Base-by-base conservation (phyloP, 1,139 yeast genomes). In the Tardiomyces blankii region DNA sequence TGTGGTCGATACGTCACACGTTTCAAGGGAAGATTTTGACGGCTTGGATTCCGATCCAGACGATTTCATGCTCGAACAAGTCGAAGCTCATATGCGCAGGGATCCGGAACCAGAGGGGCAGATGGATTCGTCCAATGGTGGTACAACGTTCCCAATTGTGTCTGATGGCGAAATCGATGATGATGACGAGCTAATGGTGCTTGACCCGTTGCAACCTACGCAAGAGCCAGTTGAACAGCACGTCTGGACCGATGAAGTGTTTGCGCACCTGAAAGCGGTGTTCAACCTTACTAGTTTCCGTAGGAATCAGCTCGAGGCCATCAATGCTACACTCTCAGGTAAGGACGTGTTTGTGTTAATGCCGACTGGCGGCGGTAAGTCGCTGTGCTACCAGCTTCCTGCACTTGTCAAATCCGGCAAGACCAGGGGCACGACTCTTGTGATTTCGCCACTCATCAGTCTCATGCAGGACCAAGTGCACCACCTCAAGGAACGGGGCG, bases 341-440 rank as follows among this genome's bases (percentile, higher is more conserved):
- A 74, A 75, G 43, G 98, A 93, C 62, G 95, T 86, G 0, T 87
- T 93, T 67, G 96, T 93, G 1, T 70, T 93, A 54, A 91, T 93
- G 96, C 99, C 99, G 0, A 93, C 99, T 0, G 99, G 99, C 41
- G 98, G 98, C 44, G 99, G 99, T 44, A 93, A 93, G 62, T 89
- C 97, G 0, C 68, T 93, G 40, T 93, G 99, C 61, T 93, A 89
- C 63, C 99, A 93, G 63, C 68, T 93, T 18, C 98, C 99, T 0
- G 96, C 98, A 0, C 68, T 91, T 43, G 79, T 91, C 1, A 71
- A 73, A 43, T 70, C 81, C 0, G 97, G 96, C 0, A 70, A 65
- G 32, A 83, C 95, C 0, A 68, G 66, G 16, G 97, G 97, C 13
- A 82, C 93, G 0, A 88, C 98, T 0, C 77, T 93, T 39, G 99